Conservation (phyloP, 2,329 filamentous ascomycete species). For the Truncatella angustata region DNA sequence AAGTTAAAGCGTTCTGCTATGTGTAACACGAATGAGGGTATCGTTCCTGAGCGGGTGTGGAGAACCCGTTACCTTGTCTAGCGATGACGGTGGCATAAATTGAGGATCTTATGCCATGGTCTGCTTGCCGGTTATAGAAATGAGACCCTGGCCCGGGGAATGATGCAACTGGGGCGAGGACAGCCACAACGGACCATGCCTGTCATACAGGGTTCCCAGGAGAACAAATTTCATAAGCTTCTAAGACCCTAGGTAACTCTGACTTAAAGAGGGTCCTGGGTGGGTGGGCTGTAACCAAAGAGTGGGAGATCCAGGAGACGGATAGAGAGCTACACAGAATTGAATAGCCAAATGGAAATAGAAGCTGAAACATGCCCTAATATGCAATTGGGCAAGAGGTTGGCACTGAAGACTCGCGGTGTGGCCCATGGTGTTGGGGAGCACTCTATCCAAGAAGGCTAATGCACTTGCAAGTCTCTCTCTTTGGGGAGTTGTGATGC, state of each 20-base stretch:
- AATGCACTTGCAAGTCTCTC: conserved; percentile 23
- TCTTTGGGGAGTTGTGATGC: conserved; percentile 4
- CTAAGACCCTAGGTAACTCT: conserved; percentile 22
- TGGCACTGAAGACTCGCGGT: not conserved
- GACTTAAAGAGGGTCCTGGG: conserved; percentile 28
- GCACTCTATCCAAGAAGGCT: conserved; percentile 23
- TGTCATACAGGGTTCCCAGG: conserved; percentile 29
- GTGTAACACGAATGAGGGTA: conserved; percentile 37
- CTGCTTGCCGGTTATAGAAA: conserved; percentile 52
- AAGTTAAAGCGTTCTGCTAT: conserved; percentile 47
- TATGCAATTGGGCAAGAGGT: conserved; percentile 40
- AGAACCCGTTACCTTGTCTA: conserved; percentile 43
- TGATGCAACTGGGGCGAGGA: conserved; percentile 39
- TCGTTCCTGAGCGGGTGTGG: conserved; percentile 44
- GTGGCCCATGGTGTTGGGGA: conserved; percentile 14
- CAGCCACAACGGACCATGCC: conserved; percentile 29
- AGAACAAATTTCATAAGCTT: conserved; percentile 32
- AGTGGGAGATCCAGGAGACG: conserved; percentile 35
- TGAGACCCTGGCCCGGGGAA: conserved; percentile 37
- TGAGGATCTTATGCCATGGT: conserved; percentile 58
- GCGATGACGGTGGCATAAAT: conserved; percentile 56
- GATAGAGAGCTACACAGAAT: conserved; percentile 39
- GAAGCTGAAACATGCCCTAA: conserved; percentile 44
- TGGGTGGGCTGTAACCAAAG: no score
- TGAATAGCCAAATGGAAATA: conserved; percentile 34